A percentile compares a stretch with the other conserved stretches of the same genome.
phyloP scores from a whole-genome alignment of 495 filamentous ascomycete species.

The Aspergillus avenaceus region DNA sequence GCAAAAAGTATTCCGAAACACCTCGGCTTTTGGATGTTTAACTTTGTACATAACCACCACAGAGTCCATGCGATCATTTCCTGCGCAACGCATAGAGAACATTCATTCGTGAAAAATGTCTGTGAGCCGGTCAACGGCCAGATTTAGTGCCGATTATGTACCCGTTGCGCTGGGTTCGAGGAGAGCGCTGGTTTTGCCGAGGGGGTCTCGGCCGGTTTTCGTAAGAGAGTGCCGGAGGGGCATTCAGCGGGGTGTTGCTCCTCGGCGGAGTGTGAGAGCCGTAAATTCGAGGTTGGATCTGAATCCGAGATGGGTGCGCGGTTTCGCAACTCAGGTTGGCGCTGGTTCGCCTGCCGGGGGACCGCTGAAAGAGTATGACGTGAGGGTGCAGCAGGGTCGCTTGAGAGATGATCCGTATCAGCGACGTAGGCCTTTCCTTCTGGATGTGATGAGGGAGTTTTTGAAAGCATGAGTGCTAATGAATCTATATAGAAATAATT shows the following conservation, averaged over 20 bases:
- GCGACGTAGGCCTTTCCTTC: conserved; percentile 56
- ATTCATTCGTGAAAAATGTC: too few species aligned
- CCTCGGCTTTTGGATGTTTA: too few species aligned
- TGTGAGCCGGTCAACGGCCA: conserved; percentile 34
- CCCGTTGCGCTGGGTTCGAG: conserved; percentile 27
- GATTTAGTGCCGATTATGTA: conserved; percentile 31
- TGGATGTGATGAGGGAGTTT: background rate
- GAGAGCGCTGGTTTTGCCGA: conserved; percentile 15
- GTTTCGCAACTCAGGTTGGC: conserved; percentile 1
- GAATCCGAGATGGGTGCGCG: background rate
- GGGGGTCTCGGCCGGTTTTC: conserved; percentile 11
- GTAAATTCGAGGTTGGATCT: too few species aligned
- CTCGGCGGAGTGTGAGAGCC: too few species aligned
- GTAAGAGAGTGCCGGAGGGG: conserved; percentile 9
- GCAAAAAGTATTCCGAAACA: too few species aligned
- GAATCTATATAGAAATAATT: conserved; percentile 63
- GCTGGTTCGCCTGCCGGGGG: conserved; percentile 55
- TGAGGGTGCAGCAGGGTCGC: conserved; percentile 63
- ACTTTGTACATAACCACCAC: too few species aligned
- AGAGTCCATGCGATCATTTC: too few species aligned
- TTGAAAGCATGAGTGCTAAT: background rate
- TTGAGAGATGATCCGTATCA: conserved; percentile 88
- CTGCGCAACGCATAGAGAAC: too few species aligned
- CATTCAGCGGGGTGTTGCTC: background rate
- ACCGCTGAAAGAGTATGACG: conserved; percentile 83